Base-by-base conservation (phyloP, 1,284 basidiomycete species). In the Ustilago cynodontis region DNA sequence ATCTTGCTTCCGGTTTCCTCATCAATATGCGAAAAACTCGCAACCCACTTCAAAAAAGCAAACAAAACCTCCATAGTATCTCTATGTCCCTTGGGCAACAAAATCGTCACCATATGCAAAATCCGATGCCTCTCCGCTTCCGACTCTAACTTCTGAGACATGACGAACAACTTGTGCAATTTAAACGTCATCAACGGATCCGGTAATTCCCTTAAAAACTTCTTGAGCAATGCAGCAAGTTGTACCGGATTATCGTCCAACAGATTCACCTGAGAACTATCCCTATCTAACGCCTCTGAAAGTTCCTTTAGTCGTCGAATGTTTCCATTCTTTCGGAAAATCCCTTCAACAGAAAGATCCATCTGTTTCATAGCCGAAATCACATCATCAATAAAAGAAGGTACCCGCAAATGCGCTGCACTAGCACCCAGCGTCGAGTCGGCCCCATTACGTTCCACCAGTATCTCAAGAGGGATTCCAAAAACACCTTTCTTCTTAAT, bases 291-390 rank as follows among this genome's bases (percentile, higher is more conserved):
- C 18, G 93, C 91, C 73, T 99, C 96, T 3, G 92, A 92, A 29
- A 98, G 89, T 79, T 95, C 93, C 85, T 94, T 94, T 68, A 98
- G 89, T 64, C 94, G 90, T 59, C 95, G 91, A 83, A 99, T 98
- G 86, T 99, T 98, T 64, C 96, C 96, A 85, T 98, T 98, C 88
- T 97, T 95, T 60, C 96, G 91, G 90, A 99, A 99, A 74, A 99
- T 97, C 69, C 96, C 96, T 87, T 99, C 97, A 41, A 99, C 90
- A 5, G 96, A 98, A 92, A 99, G 94, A 87, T 99, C 96, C 96
- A 98, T 98, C 87, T 98, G 95, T 85, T 93, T 90, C 96, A 99
- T 98, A 3, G 97, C 95, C 60, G 94, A 96, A 45, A 99, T 91
- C 61, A 98, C 93, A 83, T 99, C 97, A 86, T 99, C 97, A 70